Evolutionary conservation across 2,329 filamentous ascomycete species (phyloP).

Genomic region (Pyrenophora teres): DNA sequence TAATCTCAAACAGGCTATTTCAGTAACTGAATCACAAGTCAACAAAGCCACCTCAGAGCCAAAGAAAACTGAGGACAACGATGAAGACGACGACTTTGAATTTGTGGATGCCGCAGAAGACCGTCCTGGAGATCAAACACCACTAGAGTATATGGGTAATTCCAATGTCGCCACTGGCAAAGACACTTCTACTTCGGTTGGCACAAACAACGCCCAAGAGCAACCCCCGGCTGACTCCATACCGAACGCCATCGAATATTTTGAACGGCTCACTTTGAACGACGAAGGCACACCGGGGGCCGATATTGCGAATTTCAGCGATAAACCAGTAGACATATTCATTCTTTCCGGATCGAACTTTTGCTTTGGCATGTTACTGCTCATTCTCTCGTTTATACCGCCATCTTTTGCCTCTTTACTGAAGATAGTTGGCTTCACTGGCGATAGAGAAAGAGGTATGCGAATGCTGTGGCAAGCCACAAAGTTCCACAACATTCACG

Average conservation of each 20-base stretch:
- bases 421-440: conserved; percentile 86
- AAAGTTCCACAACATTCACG: conserved; percentile 84
- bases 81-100: conserved; percentile 50
- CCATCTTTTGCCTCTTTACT: conserved; percentile 87
- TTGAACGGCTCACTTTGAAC: conserved; percentile 38
- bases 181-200: conserved; percentile 26
- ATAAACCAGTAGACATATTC: conserved; percentile 79
- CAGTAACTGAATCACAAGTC: conserved; percentile 1
- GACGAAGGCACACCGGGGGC: conserved; percentile 52
- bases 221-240: conserved; percentile 26
- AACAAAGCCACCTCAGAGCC: conserved; percentile 8
- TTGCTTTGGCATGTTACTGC: conserved; percentile 83
- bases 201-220: conserved; percentile 30
- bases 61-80: conserved; percentile 26
- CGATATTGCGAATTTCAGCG: conserved; percentile 67
- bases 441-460: conserved; percentile 81
- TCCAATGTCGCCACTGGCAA: conserved; percentile 35
- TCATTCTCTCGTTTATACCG: conserved; percentile 91
- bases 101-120: conserved; percentile 63
- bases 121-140: conserved; percentile 52
- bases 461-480: conserved; percentile 90
- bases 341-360: conserved; percentile 87
- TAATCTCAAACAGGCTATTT: conserved; percentile 20
- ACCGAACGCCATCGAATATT: conserved; percentile 35
- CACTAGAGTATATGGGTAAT: conserved; percentile 55